phyloP scores from a whole-genome alignment of 2,329 filamentous ascomycete species.

The Xylaria hypoxylon region DNA sequence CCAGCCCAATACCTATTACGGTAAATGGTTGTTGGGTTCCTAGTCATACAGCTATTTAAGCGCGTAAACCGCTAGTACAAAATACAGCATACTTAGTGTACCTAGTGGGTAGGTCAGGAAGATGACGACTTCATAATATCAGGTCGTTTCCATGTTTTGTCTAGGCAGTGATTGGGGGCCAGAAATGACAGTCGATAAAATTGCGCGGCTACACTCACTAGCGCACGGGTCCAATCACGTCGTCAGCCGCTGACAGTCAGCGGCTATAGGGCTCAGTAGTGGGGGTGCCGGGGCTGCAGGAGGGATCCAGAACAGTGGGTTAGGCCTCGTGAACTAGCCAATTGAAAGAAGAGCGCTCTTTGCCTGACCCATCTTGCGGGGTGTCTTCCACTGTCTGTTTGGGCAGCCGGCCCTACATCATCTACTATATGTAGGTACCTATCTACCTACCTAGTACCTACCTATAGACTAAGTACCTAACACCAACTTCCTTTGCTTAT shows the following conservation, averaged over 20 bases:
- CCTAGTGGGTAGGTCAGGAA: slow-evolving; percentile 2
- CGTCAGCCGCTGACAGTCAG: slow-evolving; percentile 20
- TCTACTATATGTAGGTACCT: background rate
- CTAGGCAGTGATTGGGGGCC: background rate
- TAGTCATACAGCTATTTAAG: too few relatives aligned
- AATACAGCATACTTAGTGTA: too few relatives aligned
- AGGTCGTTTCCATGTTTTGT: slow-evolving; percentile 3
- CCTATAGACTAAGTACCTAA: too few relatives aligned
- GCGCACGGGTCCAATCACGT: slow-evolving; percentile 32
- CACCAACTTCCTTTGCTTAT: background rate
- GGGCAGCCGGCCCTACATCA: background rate
- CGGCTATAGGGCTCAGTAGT: slow-evolving; percentile 37
- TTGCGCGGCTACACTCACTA: slow-evolving; percentile 31
- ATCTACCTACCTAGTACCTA: background rate
- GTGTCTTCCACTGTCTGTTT: slow-evolving; percentile 13
- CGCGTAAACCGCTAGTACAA: too few relatives aligned
- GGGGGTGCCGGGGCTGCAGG: slow-evolving; percentile 33
- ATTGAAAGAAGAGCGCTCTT: slow-evolving; percentile 31
- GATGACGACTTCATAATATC: background rate
- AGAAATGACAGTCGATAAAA: slow-evolving; percentile 25
- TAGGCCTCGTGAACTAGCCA: slow-evolving; percentile 40
- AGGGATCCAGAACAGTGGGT: slow-evolving; percentile 39
- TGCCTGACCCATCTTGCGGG: slow-evolving; percentile 37
- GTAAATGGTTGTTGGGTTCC: too few relatives aligned
- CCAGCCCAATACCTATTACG: too few relatives aligned